Evolutionary conservation across 208 protist genomes (phyloP).

Genomic region (Borovskyia barvae): DNA sequence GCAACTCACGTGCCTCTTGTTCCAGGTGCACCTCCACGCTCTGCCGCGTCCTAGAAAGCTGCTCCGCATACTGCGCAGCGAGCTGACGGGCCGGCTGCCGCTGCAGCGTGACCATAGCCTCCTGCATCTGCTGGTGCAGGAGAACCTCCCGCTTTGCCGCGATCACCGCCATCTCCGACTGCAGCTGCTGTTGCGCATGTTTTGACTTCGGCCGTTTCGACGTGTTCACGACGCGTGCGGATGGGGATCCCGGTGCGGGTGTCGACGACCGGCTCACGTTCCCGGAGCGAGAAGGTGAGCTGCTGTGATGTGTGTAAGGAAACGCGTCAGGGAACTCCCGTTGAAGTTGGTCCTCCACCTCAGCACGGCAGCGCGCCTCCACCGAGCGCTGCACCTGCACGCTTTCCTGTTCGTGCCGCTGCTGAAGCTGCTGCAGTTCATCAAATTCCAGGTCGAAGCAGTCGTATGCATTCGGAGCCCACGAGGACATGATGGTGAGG

Average conservation of each 20-base stretch:
- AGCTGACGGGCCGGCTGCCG: conserved; percentile 38
- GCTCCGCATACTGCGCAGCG: conserved; percentile 25
- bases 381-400: conserved; percentile 25
- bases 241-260: neutral
- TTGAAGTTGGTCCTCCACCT: conserved; percentile 31
- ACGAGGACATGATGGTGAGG: conserved; percentile 54
- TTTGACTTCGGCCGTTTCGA: conserved; percentile 16
- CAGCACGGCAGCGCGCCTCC: conserved; percentile 28
- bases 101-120: conserved; percentile 31
- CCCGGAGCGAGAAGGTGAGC: neutral
- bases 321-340: conserved; percentile 19
- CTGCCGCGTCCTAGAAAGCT: conserved; percentile 31
- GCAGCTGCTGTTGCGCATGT: conserved; percentile 21
- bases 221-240: neutral
- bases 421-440: conserved; percentile 49
- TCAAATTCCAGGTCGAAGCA: conserved; percentile 61
- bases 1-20: conserved; percentile 36
- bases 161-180: conserved; percentile 22
- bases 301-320: conserved; percentile 1
- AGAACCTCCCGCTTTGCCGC: conserved; percentile 28
- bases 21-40: conserved; percentile 33
- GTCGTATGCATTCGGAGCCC: conserved; percentile 39
- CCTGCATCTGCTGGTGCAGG: conserved; percentile 37
- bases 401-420: conserved; percentile 29
- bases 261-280: neutral